Evolutionary conservation across 768 basidiomycete genomes (phyloP).

Genomic region (Suillus luteus): DNA sequence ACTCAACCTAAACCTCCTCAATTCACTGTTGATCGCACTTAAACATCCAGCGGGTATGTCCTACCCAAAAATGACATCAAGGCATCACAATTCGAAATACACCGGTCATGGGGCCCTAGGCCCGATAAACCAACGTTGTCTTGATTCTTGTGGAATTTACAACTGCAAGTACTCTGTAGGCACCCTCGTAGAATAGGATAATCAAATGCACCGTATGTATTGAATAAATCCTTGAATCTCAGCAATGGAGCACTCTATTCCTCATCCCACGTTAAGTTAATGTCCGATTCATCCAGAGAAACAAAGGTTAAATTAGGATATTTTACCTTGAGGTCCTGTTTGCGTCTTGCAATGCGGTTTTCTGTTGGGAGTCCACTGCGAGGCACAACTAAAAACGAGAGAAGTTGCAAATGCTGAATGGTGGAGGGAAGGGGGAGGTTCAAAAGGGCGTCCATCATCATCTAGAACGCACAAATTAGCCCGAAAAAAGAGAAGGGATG

Average conservation of each 20-base stretch:
- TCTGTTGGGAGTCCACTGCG: not conserved
- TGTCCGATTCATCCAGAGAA: conserved; percentile 11
- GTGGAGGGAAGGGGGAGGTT: conserved; percentile 8
- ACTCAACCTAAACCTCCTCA: no score
- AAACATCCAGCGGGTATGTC: no score
- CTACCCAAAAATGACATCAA: no score
- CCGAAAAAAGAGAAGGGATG: not conserved
- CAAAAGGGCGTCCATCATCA: conserved; percentile 4
- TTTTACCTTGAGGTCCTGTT: conserved; percentile 1
- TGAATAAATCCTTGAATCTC: not conserved
- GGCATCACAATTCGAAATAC: no score
- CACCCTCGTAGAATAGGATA: not conserved
- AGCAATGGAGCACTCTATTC: not conserved
- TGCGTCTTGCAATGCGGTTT: not conserved
- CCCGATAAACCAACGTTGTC: no score
- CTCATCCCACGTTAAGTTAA: conserved; percentile 8
- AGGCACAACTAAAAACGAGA: not conserved
- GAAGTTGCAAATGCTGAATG: conserved; percentile 7
- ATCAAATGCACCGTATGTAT: not conserved
- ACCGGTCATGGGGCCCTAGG: no score
- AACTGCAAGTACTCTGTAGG: no score
- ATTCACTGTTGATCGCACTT: no score
- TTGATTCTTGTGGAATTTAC: no score
- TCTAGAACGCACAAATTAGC: conserved; percentile 4
- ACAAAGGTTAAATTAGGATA: conserved; percentile 9